Evolutionary conservation across 495 filamentous ascomycete species (phyloP), one percentile per base, ranked within the genome.

Genomic region (Xylaria venustula): DNA sequence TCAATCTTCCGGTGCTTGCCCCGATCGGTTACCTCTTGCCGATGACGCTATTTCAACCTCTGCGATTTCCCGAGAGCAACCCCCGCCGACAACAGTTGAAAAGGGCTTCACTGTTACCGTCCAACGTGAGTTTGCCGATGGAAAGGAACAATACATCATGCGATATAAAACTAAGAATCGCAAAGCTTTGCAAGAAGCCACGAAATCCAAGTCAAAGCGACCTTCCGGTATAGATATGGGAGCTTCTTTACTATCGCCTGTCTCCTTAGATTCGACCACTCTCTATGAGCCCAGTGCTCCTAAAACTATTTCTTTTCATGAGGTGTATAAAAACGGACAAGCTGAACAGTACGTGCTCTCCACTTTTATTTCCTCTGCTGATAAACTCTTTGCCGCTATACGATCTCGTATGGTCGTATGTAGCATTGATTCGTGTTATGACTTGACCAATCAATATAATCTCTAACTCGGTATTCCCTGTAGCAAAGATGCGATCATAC

Each of bases 401-500:
- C 44, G 28, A 20, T 15, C 45, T 7, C 30, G 1, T 37, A 17
- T 28, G n/a, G n/a, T n/a, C n/a, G n/a, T n/a, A n/a, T n/a, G n/a
- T n/a, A n/a, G n/a, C n/a, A n/a, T n/a, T n/a, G n/a, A n/a, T n/a
- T n/a, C n/a, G n/a, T n/a, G n/a, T n/a, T n/a, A n/a, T n/a, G n/a
- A n/a, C n/a, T n/a, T n/a, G n/a, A n/a, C n/a, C n/a, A n/a, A n/a
- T n/a, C n/a, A n/a, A n/a, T n/a, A n/a, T n/a, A n/a, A n/a, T n/a
- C n/a, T 44, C 57, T 60, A 45, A 60, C 34, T 3, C 45, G 3
- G 1, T 12, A 8, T 45, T 32, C 23, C 19, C 34, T 52, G 15
- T 46, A 60, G 57, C 62, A 75, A 74, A 14, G 76, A 81, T 46
- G 65, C 66, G 5, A 81, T 81, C 30, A 64, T 73, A 3, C 74